phyloP scores from a whole-genome alignment of 73 alveolate species.

The Stentor coeruleus region DNA sequence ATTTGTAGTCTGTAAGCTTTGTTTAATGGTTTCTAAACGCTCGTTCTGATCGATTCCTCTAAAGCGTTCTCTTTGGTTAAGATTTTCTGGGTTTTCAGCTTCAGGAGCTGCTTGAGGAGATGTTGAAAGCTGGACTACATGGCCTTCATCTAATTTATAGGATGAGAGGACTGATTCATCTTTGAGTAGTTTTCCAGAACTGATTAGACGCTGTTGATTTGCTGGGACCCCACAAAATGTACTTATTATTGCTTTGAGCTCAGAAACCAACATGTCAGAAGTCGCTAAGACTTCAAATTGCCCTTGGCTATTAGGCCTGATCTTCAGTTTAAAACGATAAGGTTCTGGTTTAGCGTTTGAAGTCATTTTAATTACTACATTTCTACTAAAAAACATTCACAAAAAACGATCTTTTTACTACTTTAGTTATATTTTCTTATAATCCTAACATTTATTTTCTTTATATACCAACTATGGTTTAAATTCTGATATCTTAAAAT shows the following conservation, averaged over 20 bases:
- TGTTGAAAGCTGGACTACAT: slow-evolving; percentile 79
- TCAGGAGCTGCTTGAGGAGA: slow-evolving; percentile 39
- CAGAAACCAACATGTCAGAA: slow-evolving; percentile 35
- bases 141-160: slow-evolving; percentile 58
- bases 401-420: too few relatives aligned
- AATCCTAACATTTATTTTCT: too few relatives aligned
- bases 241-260: slow-evolving; percentile 41
- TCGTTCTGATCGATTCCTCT: slow-evolving; percentile 38
- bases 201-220: slow-evolving; percentile 69
- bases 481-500: too few relatives aligned
- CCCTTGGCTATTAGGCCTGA: not conserved
- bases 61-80: slow-evolving; percentile 30
- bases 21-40: slow-evolving; percentile 48
- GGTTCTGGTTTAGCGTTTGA: too few relatives aligned
- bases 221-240: slow-evolving; percentile 55
- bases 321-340: not conserved
- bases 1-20: slow-evolving; percentile 38
- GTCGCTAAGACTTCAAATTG: slow-evolving; percentile 26
- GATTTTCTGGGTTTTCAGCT: slow-evolving; percentile 24
- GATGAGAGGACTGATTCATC: slow-evolving; percentile 54
- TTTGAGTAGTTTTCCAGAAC: slow-evolving; percentile 78
- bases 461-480: too few relatives aligned
- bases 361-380: too few relatives aligned
- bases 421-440: too few relatives aligned
- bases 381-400: too few relatives aligned